These are phyloP conservation scores for Onygenales sp. DNA, from an alignment of 2,329 filamentous ascomycete genomes.

Conservation along the genomic window DNA sequence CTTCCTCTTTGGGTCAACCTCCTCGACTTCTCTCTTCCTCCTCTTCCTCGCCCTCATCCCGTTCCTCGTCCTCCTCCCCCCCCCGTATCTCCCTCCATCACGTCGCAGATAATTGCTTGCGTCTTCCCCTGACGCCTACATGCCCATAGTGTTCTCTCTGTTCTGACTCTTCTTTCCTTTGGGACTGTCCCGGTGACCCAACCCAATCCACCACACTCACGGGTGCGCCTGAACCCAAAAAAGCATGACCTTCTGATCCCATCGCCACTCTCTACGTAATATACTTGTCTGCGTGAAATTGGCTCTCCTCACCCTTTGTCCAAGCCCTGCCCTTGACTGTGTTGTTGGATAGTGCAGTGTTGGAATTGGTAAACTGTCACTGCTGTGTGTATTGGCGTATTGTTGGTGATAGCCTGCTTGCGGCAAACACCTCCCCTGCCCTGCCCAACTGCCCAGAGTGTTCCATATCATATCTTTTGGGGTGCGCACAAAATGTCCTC, in stretches of 20 bases:
- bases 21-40: neutral
- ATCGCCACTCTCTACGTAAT: constrained; percentile 5
- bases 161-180: neutral
- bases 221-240: constrained; percentile 3
- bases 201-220: neutral
- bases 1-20: neutral
- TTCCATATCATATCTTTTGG: neutral
- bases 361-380: too few species aligned
- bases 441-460: too few species aligned
- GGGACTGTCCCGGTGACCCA: constrained; percentile 8
- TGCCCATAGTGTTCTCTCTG: neutral
- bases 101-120: neutral
- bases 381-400: neutral
- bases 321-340: too few species aligned
- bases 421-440: neutral
- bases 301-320: neutral
- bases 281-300: neutral
- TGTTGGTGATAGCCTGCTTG: neutral
- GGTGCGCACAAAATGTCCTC: constrained; percentile 4
- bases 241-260: constrained; percentile 1
- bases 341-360: too few species aligned
- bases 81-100: neutral
- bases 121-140: neutral
- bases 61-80: neutral
- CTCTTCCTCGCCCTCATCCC: neutral